These are phyloP conservation scores for Hypsizygus ulmarius DNA, from an alignment of 1,284 basidiomycete species.

Conservation along the genomic window DNA sequence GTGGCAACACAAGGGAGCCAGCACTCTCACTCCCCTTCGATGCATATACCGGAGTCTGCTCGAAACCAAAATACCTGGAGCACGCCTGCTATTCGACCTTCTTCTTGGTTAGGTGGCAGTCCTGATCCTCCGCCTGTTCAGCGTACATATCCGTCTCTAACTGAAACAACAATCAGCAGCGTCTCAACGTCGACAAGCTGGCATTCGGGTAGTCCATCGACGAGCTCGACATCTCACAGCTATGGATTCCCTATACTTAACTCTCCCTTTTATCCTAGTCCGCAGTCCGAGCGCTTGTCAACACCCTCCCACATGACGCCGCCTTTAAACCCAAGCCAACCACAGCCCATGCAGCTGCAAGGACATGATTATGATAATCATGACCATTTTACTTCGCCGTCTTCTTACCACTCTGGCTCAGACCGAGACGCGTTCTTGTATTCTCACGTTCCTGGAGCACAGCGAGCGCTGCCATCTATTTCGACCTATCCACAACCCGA, in stretches of 20 bases:
- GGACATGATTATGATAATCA: constrained; percentile 17
- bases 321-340: constrained; percentile 10
- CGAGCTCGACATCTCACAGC: neutral
- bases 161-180: constrained; percentile 9
- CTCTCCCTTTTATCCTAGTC: constrained; percentile 19
- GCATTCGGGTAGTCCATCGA: too few species aligned
- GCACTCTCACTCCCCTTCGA: constrained; percentile 19
- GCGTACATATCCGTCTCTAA: constrained; percentile 3
- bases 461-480: constrained; percentile 15
- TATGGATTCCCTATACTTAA: constrained; percentile 16
- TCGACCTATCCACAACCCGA: constrained; percentile 26
- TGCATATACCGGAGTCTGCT: constrained; percentile 17
- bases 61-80: constrained; percentile 9
- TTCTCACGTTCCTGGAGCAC: constrained; percentile 2
- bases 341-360: constrained; percentile 7
- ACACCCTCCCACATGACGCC: constrained; percentile 10
- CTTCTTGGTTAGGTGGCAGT: constrained; percentile 14
- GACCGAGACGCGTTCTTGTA: constrained; percentile 12
- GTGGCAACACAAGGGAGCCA: constrained; percentile 18
- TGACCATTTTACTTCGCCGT: constrained; percentile 16
- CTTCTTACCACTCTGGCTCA: constrained; percentile 7
- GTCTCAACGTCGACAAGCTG: neutral
- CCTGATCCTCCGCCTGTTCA: neutral
- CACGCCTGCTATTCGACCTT: constrained; percentile 4
- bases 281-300: constrained; percentile 5